Evolutionary conservation across 2,329 filamentous ascomycete species (phyloP).

Genomic region (Penicillium freii): DNA sequence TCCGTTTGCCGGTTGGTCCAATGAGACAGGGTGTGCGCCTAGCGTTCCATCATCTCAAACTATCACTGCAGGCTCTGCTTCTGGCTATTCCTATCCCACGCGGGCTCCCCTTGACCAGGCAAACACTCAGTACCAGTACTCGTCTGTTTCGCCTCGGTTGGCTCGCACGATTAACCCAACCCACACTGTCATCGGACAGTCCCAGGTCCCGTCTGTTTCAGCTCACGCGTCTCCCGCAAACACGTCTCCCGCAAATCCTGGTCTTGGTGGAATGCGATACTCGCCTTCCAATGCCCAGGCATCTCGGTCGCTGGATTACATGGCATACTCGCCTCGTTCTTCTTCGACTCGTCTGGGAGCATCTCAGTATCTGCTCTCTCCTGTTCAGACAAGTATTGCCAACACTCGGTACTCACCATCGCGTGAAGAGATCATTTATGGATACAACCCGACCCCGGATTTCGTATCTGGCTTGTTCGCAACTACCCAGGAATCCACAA

Average conservation of each 20-base stretch:
- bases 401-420: conserved; percentile 2
- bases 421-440: neutral
- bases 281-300: neutral
- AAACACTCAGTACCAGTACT: neutral
- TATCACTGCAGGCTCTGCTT: neutral
- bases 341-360: too few relatives aligned
- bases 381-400: neutral
- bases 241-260: neutral
- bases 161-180: neutral
- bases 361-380: neutral
- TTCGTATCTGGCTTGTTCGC: neutral
- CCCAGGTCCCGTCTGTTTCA: neutral
- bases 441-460: neutral
- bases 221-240: neutral
- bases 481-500: too few relatives aligned
- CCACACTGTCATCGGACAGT: neutral
- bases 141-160: neutral
- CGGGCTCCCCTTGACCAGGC: neutral
- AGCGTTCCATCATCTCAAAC: neutral
- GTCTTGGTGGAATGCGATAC: neutral
- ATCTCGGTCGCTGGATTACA: neutral
- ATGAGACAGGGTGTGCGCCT: neutral
- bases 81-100: neutral
- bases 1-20: neutral
- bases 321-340: neutral